phyloP scores from a whole-genome alignment of 805 yeast species.

The Barnettozyma botsteinii region DNA sequence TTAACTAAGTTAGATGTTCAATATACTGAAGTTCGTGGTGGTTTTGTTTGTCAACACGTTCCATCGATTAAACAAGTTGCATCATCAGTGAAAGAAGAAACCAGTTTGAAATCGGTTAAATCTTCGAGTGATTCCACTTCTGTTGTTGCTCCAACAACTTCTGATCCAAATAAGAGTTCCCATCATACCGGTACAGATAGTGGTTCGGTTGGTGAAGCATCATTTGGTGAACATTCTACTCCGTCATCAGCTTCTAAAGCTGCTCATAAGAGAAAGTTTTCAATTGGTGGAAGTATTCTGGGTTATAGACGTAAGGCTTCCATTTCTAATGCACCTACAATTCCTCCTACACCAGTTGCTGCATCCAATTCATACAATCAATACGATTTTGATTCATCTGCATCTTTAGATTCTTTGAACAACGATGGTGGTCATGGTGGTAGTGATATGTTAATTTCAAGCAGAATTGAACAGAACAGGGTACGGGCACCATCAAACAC shows the following conservation, averaged over 20 bases:
- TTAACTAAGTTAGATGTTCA: conserved; percentile 71
- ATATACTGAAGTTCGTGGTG: conserved; percentile 88
- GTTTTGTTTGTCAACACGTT: conserved; percentile 75
- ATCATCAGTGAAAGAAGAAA: conserved; percentile 2
- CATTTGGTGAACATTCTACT: conserved; percentile 16
- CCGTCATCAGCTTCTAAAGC: conserved; percentile 25
- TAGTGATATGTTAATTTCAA: conserved; percentile 50
- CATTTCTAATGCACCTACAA: conserved; percentile 26
- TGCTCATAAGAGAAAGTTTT: conserved; percentile 56
- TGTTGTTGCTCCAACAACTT: conserved; percentile 7
- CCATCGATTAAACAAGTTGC: conserved; percentile 35
- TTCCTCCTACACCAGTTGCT: conserved; percentile 55
- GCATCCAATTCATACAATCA: conserved; percentile 28
- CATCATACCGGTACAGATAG: conserved; percentile 13
- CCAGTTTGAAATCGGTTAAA: conserved; percentile 9
- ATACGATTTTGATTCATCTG: conserved; percentile 36
- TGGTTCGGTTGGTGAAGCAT: conserved; percentile 15
- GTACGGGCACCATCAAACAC: conserved; percentile 11
- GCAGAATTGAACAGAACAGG: conserved; percentile 47
- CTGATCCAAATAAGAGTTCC: background rate
- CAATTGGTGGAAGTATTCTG: conserved; percentile 52
- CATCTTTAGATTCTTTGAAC: conserved; percentile 59
- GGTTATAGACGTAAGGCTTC: conserved; percentile 42
- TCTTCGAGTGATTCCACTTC: conserved; percentile 15
- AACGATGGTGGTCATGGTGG: conserved; percentile 37